Evolutionary conservation across 345 rosid species (phyloP).

Genomic region (Citrus mangshanensis): DNA sequence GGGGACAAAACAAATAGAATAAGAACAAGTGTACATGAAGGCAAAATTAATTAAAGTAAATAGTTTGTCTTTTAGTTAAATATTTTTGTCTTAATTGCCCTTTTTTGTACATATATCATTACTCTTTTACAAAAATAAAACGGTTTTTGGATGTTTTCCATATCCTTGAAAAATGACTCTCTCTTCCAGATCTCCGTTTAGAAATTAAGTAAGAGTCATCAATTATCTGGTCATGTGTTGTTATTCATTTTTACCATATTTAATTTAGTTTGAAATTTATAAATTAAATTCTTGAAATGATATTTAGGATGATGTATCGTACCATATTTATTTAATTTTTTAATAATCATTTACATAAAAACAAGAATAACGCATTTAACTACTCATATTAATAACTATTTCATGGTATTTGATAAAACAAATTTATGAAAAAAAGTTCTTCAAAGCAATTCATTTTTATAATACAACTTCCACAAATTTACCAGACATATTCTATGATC

Average conservation of each 20-base stretch:
- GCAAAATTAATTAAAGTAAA: no score
- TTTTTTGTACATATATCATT: no score
- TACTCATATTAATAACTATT: background rate
- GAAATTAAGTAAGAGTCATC: background rate
- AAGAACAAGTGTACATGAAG: no score
- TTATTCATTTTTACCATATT: background rate
- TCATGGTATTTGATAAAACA: background rate
- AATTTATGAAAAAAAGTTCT: no score
- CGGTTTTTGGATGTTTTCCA: background rate
- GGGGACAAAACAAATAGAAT: no score
- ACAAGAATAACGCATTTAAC: background rate
- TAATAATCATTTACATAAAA: background rate
- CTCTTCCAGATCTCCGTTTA: background rate
- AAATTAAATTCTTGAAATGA: background rate
- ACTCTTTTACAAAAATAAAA: no score
- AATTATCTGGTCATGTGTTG: background rate
- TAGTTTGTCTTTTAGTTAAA: no score
- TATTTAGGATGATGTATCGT: background rate
- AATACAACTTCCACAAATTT: background rate
- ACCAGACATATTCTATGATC: background rate
- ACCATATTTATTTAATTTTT: background rate
- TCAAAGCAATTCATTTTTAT: background rate
- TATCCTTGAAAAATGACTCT: background rate
- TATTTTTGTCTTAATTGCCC: no score
- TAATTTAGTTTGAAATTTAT: no score